Conservation (phyloP, 805 yeast genomes). For the Starmerella apicola region DNA sequence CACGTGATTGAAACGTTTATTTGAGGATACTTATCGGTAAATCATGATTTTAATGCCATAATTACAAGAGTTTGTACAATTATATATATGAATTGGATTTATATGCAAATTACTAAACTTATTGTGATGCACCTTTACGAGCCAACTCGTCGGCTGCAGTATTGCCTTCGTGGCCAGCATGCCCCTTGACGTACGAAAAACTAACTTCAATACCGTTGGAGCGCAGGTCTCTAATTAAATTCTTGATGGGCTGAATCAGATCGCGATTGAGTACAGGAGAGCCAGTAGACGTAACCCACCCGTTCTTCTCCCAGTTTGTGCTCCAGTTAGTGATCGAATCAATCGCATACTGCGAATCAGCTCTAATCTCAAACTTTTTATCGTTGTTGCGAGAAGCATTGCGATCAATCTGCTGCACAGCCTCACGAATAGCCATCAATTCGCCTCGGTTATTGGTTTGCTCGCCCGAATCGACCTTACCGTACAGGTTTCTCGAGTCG, state of each 20-base stretch:
- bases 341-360: conserved; percentile 63
- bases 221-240: conserved; percentile 29
- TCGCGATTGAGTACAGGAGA: conserved; percentile 40
- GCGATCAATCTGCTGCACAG: conserved; percentile 31
- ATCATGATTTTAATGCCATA: too few relatives aligned
- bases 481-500: conserved; percentile 44
- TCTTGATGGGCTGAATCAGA: conserved; percentile 32
- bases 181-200: conserved; percentile 60
- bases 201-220: conserved; percentile 27
- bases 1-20: too few relatives aligned
- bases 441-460: conserved; percentile 81
- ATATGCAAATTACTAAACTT: background rate
- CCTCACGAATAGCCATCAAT: conserved; percentile 50
- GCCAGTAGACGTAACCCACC: conserved; percentile 39
- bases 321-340: conserved; percentile 49
- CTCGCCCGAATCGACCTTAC: conserved; percentile 33
- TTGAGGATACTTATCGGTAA: too few relatives aligned
- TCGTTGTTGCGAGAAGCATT: background rate
- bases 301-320: conserved; percentile 42
- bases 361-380: conserved; percentile 17
- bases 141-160: conserved; percentile 70
- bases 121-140: conserved; percentile 35
- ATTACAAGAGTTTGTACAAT: too few relatives aligned
- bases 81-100: too few relatives aligned
- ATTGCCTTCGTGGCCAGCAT: conserved; percentile 57